Percentiles rank a stretch among this genome's conserved stretches.
These are phyloP conservation scores for Solanum hybrid DNA, from an alignment of 305 asterid genomes.

Conservation along the genomic window DNA sequence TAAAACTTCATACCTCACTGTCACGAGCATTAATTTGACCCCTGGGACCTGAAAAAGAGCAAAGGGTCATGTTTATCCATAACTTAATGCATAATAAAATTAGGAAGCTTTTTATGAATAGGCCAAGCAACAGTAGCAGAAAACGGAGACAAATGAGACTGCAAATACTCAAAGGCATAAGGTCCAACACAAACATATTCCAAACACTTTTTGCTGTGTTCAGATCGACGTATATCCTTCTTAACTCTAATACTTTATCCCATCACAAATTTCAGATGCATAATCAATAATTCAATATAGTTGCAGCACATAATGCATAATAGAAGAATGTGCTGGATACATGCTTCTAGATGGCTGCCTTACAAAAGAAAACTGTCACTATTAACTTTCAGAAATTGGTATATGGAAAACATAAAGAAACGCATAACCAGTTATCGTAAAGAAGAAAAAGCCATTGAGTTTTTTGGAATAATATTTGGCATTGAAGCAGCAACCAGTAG, in stretches of 20 bases:
- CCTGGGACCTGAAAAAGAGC: slow-evolving; percentile 4
- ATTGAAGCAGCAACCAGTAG: neutral
- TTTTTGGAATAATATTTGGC: neutral
- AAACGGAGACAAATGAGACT: neutral
- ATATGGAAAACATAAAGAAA: neutral
- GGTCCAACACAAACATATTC: neutral
- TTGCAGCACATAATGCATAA: neutral
- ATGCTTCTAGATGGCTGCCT: neutral
- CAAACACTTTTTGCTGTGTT: neutral
- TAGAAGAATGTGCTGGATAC: neutral
- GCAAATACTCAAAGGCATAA: neutral
- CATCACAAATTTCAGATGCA: neutral
- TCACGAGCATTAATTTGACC: neutral
- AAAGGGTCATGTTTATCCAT: neutral
- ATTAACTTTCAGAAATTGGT: neutral
- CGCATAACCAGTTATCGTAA: neutral
- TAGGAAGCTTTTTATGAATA: slow-evolving; percentile 10
- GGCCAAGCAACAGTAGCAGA: neutral
- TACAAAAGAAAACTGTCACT: neutral
- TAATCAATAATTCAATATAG: neutral
- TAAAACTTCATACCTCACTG: slow-evolving; percentile 2
- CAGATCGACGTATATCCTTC: neutral
- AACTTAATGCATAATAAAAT: neutral
- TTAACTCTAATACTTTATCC: neutral
- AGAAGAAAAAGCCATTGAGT: neutral